phyloP scores from a whole-genome alignment of 306 rosid genomes.

The Arachis stenosperma region DNA sequence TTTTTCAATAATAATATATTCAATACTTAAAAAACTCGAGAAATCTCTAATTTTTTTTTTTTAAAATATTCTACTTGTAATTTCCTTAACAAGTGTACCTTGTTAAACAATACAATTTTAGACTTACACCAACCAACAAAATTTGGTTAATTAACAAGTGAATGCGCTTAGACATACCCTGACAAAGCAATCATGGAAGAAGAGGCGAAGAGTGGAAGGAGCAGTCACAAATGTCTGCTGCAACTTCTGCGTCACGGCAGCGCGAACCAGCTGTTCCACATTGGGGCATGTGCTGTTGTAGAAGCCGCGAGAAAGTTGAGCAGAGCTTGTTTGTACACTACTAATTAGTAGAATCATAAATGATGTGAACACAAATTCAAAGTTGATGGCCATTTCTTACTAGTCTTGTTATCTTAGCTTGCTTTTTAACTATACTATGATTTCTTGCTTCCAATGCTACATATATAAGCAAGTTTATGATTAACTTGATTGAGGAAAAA shows the following conservation, averaged over 20 bases:
- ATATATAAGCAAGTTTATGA: not conserved
- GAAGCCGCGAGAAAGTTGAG: constrained; percentile 48
- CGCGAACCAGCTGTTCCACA: constrained; percentile 60
- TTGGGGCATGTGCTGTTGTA: constrained; percentile 62
- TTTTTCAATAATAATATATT: too few species aligned
- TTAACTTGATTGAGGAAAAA: not conserved
- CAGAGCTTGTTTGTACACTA: constrained; percentile 34
- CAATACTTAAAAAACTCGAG: too few species aligned
- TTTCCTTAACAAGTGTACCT: too few species aligned
- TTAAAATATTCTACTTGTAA: too few species aligned
- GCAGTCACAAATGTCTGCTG: constrained; percentile 68
- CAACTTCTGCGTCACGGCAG: constrained; percentile 59
- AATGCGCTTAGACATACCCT: constrained; percentile 40
- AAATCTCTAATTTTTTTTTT: too few species aligned
- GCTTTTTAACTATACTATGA: not conserved
- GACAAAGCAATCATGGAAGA: constrained; percentile 82
- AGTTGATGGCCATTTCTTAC: constrained; percentile 18
- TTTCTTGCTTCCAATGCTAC: not conserved
- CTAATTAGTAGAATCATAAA: constrained; percentile 17
- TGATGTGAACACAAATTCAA: constrained; percentile 1
- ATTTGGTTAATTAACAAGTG: not conserved
- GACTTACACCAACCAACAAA: constrained; percentile 3
- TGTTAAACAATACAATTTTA: not conserved
- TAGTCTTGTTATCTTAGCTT: not conserved
- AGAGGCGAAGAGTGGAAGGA: constrained; percentile 80